Evolutionary conservation across 2,329 filamentous ascomycete genomes (phyloP).

Genomic region (Cyphellophora attinorum): DNA sequence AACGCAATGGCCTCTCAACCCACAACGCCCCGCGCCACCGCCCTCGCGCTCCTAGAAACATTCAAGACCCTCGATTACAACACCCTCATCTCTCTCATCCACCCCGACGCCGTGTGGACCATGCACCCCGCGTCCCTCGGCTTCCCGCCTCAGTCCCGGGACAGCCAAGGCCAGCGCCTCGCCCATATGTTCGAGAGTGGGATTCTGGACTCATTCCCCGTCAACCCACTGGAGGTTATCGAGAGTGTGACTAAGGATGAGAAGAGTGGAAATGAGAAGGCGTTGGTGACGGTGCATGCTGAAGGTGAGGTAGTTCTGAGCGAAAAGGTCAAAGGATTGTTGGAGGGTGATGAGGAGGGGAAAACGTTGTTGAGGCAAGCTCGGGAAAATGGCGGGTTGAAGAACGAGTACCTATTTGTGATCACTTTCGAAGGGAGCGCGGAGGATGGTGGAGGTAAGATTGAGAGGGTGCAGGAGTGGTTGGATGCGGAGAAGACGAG

Average conservation of each 20-base stretch:
- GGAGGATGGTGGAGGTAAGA: too few species aligned
- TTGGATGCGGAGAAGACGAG: too few species aligned
- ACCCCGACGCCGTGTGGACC: constrained; percentile 4
- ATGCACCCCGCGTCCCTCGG: constrained; percentile 7
- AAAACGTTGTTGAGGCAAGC: too few species aligned
- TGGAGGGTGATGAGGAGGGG: too few species aligned
- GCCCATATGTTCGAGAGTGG: constrained; percentile 6
- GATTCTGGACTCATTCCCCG: constrained; percentile 9
- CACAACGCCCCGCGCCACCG: too few species aligned
- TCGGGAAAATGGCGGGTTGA: too few species aligned
- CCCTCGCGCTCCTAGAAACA: constrained; percentile 8
- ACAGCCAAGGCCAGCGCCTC: constrained; percentile 7
- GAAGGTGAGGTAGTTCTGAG: constrained; percentile 19
- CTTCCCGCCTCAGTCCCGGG: constrained; percentile 1
- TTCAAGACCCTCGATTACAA: constrained; percentile 8
- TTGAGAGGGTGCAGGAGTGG: too few species aligned
- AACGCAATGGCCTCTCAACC: too few species aligned
- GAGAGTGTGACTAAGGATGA: too few species aligned
- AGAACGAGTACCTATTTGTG: too few species aligned
- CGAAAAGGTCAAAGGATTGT: constrained; percentile 19
- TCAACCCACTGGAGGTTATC: constrained; percentile 11
- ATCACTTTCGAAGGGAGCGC: too few species aligned
- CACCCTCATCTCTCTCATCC: constrained; percentile 4
- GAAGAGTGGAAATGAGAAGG: constrained; percentile 2
- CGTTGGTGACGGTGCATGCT: constrained; percentile 21